Evolutionary conservation across 805 yeast species (phyloP).

Genomic region (Starmerella vaccinii): DNA sequence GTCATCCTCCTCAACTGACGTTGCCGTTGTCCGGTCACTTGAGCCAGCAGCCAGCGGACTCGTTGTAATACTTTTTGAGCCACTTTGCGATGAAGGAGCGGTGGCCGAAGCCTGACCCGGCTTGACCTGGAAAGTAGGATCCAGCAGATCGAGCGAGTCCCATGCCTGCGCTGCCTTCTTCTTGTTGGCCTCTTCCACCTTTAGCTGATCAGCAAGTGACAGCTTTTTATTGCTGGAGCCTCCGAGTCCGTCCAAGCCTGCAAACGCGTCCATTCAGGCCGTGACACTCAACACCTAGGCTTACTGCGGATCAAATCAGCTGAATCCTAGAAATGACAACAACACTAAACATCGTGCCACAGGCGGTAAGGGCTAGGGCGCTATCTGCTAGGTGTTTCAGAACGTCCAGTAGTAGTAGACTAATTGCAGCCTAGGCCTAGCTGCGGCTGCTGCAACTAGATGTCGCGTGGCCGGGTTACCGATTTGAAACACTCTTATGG

Average conservation of each 20-base stretch:
- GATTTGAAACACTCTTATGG: too few relatives aligned
- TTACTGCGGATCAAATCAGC: background rate
- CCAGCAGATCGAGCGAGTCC: slow-evolving; percentile 28
- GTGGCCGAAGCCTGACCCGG: background rate
- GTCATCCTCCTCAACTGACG: slow-evolving; percentile 14
- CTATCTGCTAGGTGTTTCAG: too few relatives aligned
- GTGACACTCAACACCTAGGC: background rate
- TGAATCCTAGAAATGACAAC: background rate
- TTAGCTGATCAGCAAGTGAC: slow-evolving; percentile 29
- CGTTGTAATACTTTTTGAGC: background rate
- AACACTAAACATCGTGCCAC: background rate
- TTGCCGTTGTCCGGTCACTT: background rate
- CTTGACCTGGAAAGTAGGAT: background rate
- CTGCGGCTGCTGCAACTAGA: too few relatives aligned
- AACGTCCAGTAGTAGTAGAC: too few relatives aligned
- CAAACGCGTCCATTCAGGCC: slow-evolving; percentile 27
- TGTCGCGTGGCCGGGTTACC: too few relatives aligned
- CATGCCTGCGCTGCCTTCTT: slow-evolving; percentile 19
- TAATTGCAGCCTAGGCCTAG: too few relatives aligned
- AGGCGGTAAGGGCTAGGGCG: background rate
- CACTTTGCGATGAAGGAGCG: background rate
- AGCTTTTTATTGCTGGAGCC: slow-evolving; percentile 21
- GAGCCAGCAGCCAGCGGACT: background rate
- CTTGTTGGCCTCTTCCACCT: slow-evolving; percentile 14
- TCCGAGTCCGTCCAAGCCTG: slow-evolving; percentile 26